Evolutionary conservation across 2,329 filamentous ascomycete genomes (phyloP).

Genomic region (Fusarium anguioides): DNA sequence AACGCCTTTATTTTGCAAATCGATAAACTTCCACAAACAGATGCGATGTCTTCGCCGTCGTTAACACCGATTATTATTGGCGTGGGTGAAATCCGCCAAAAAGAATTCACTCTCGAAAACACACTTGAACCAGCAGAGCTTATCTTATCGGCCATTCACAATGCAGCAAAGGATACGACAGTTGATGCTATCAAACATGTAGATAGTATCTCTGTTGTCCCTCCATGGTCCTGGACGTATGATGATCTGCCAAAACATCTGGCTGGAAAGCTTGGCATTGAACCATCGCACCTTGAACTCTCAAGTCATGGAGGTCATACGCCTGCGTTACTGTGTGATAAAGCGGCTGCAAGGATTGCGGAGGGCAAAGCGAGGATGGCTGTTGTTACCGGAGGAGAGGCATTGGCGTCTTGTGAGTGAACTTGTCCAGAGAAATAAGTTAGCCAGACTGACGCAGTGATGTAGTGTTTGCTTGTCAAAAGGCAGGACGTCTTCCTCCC

Average conservation of each 20-base stretch:
- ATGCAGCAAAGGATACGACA: conserved; percentile 60
- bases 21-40: fast-evolving
- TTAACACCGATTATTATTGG: conserved; percentile 67
- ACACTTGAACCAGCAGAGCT: conserved; percentile 69
- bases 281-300: conserved; percentile 59
- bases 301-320: conserved; percentile 73
- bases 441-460: conserved; percentile 11
- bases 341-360: conserved; percentile 68
- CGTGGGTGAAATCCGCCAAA: conserved; percentile 71
- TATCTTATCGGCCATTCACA: conserved; percentile 66
- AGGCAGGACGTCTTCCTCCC: conserved; percentile 56
- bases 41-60: neutral
- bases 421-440: fast-evolving
- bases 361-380: conserved; percentile 65
- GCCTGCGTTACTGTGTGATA: conserved; percentile 71
- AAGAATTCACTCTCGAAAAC: conserved; percentile 56
- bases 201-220: conserved; percentile 69
- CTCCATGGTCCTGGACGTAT: conserved; percentile 75
- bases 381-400: conserved; percentile 72
- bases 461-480: conserved; percentile 50
- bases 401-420: conserved; percentile 65
- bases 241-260: conserved; percentile 66
- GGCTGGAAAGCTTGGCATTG: conserved; percentile 59
- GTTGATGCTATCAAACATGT: conserved; percentile 47
- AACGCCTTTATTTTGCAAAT: fast-evolving